Conservation (phyloP, 176 grass and related monocot species). For the Carex cristatella region DNA sequence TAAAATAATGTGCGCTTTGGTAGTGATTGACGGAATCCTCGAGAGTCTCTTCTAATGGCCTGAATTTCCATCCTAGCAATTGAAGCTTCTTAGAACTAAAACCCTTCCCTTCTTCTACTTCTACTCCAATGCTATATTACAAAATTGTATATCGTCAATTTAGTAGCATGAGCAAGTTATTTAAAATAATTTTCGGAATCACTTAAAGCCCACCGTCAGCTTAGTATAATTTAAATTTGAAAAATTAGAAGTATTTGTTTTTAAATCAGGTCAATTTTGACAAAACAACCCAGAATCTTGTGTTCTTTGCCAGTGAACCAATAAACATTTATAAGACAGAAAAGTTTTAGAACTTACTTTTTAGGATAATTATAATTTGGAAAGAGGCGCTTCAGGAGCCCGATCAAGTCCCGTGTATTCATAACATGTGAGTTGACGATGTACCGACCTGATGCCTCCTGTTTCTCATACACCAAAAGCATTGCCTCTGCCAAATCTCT, state of each 20-base stretch:
- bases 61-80: conserved; percentile 52
- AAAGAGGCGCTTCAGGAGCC: conserved; percentile 30
- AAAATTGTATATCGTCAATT: neutral
- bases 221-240: neutral
- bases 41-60: conserved; percentile 38
- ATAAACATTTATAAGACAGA: neutral
- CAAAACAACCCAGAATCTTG: neutral
- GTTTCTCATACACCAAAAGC: conserved; percentile 33
- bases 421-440: conserved; percentile 32
- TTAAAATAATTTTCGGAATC: neutral
- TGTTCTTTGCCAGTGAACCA: neutral
- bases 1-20: conserved; percentile 31
- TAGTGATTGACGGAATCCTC: conserved; percentile 39
- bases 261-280: neutral
- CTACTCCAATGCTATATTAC: conserved; percentile 35
- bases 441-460: conserved; percentile 45
- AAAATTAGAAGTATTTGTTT: neutral
- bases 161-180: neutral
- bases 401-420: conserved; percentile 30
- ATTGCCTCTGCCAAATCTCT: conserved; percentile 55
- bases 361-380: conserved; percentile 36
- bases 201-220: neutral
- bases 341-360: conserved; percentile 28
- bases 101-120: conserved; percentile 13
- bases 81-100: conserved; percentile 42